A percentile compares a stretch with the other conserved stretches of the same genome.
Conservation (phyloP, 306 rosid species). For the Cicer arietinum region DNA sequence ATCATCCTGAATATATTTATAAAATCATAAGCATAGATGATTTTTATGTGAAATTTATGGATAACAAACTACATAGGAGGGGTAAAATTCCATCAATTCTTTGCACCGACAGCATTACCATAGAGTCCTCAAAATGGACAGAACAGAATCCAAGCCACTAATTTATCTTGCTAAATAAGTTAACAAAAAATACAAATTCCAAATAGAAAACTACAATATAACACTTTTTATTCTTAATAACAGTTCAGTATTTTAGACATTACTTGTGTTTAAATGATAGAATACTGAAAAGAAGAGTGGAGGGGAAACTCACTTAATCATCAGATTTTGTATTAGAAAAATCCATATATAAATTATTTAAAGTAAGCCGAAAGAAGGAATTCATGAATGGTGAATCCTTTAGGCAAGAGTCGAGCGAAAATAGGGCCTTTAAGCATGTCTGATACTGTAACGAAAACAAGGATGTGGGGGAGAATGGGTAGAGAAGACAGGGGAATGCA, state of each 20-base stretch:
- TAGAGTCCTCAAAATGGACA: constrained; percentile 27
- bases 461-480: not conserved
- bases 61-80: constrained; percentile 19
- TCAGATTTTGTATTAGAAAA: not conserved
- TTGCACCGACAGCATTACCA: constrained; percentile 19
- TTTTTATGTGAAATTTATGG: constrained; percentile 21
- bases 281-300: not conserved
- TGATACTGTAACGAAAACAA: not conserved
- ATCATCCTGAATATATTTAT: constrained; percentile 78
- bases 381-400: constrained; percentile 4
- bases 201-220: constrained; percentile 1
- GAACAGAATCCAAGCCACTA: constrained; percentile 31
- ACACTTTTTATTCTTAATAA: constrained; percentile 5
- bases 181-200: not conserved
- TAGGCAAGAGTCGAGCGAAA: not conserved
- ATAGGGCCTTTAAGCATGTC: not conserved
- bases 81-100: constrained; percentile 26
- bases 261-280: constrained; percentile 10
- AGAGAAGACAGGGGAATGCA: not conserved
- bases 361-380: not conserved
- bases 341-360: not conserved
- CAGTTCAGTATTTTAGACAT: constrained; percentile 10
- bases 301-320: not conserved
- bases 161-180: constrained; percentile 11
- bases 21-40: constrained; percentile 42